Conservation (phyloP, 148 eudicot genomes). For the Fagopyrum esculentum region DNA sequence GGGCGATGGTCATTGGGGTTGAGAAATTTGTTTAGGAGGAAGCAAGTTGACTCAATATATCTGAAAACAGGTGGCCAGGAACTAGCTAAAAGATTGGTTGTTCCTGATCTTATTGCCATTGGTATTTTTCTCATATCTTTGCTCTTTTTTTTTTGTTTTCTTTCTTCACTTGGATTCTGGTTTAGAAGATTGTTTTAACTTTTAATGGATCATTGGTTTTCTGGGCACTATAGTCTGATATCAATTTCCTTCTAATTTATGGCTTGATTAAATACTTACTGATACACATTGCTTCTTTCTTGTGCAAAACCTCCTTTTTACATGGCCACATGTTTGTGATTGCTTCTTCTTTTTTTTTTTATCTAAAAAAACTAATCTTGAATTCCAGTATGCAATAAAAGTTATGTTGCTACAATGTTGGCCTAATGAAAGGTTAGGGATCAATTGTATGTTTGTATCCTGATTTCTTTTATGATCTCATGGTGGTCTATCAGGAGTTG, state of each 20-base stretch:
- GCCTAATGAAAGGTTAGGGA: background rate
- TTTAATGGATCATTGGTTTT: background rate
- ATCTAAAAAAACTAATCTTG: background rate
- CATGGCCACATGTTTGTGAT: background rate
- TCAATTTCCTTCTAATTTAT: background rate
- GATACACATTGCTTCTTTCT: background rate
- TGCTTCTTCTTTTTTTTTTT: background rate
- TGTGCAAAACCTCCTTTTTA: background rate
- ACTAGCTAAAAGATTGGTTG: constrained; percentile 31
- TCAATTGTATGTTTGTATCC: background rate
- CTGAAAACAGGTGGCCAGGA: constrained; percentile 20
- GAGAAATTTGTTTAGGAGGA: constrained; percentile 24
- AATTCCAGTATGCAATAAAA: background rate
- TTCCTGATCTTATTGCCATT: constrained; percentile 34
- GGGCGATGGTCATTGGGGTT: constrained; percentile 16
- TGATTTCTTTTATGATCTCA: background rate
- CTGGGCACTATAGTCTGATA: background rate
- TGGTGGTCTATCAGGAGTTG: constrained; percentile 36
- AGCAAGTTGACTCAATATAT: constrained; percentile 24
- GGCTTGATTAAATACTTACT: background rate
- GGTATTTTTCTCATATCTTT: constrained; percentile 18
- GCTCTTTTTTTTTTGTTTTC: background rate
- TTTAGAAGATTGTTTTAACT: background rate
- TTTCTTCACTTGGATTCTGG: background rate
- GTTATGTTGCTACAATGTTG: background rate